phyloP scores from a whole-genome alignment of 2,329 filamentous ascomycete species.

The Colletotrichum sp. region DNA sequence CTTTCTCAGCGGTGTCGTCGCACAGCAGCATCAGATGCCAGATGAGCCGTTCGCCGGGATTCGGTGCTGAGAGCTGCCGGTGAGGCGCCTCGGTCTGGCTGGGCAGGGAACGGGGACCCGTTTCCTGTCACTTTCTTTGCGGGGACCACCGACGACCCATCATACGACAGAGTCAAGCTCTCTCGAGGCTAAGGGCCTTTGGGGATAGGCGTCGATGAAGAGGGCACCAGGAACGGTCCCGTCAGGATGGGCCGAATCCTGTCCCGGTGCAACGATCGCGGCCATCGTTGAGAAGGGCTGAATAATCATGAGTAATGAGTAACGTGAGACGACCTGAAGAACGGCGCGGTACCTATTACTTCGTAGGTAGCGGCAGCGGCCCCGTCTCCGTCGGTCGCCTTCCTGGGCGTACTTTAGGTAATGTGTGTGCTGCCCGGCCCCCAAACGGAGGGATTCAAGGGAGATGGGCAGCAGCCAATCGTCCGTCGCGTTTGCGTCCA shows the following conservation, averaged over 20 bases:
- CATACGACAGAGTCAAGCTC: background rate
- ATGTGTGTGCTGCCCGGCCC: background rate
- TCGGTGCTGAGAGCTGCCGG: slow-evolving; percentile 2
- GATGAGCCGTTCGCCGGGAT: slow-evolving; percentile 5
- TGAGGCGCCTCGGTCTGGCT: slow-evolving; percentile 11
- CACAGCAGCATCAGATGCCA: slow-evolving; percentile 8
- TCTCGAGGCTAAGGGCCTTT: background rate
- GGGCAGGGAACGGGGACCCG: background rate
- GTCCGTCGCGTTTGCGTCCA: background rate
- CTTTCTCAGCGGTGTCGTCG: background rate
- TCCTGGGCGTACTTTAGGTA: background rate
- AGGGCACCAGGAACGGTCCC: background rate
- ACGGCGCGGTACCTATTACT: background rate
- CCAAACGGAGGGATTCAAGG: background rate
- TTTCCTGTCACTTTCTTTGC: background rate
- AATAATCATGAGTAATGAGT: background rate
- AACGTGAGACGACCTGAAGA: background rate
- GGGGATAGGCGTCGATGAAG: background rate
- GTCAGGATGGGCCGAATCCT: background rate
- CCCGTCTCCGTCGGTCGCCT: background rate
- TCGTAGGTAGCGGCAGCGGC: background rate
- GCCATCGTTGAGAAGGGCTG: background rate
- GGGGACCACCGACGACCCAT: slow-evolving; percentile 1
- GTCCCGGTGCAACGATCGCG: background rate
- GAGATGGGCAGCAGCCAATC: background rate